A percentile compares a stretch with the other conserved stretches of the same genome.
These are phyloP conservation scores for Yamadazyma conglobata DNA, from an alignment of 1,139 yeast species.

Conservation along the genomic window DNA sequence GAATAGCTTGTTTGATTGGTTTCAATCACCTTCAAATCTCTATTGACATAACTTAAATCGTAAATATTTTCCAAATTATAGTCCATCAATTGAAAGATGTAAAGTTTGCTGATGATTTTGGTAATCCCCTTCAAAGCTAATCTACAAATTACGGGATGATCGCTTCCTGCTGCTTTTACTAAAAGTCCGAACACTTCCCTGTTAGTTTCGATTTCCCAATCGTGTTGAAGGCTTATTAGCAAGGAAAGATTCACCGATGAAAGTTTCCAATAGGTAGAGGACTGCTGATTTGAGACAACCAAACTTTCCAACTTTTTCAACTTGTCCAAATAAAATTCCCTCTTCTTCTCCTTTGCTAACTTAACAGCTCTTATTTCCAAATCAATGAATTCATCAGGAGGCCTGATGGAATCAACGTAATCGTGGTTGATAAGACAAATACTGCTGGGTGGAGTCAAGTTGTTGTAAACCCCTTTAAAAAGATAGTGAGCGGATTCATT, in stretches of 20 bases:
- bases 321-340: conserved; percentile 38
- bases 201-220: conserved; percentile 47
- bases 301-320: conserved; percentile 41
- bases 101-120: conserved; percentile 50
- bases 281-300: conserved; percentile 36
- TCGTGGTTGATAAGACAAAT: conserved; percentile 52
- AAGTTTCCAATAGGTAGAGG: conserved; percentile 67
- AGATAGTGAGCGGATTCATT: conserved; percentile 49
- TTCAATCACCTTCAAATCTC: conserved; percentile 39
- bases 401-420: conserved; percentile 52
- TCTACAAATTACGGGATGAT: conserved; percentile 71
- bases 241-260: conserved; percentile 54
- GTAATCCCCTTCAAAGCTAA: conserved; percentile 63
- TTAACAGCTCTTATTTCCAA: conserved; percentile 54
- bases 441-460: conserved; percentile 55
- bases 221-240: conserved; percentile 53
- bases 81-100: conserved; percentile 49
- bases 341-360: conserved; percentile 57
- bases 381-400: conserved; percentile 58
- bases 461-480: conserved; percentile 43
- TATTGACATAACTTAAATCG: conserved; percentile 38
- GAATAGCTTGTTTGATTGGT: conserved; percentile 33
- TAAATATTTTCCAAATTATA: conserved; percentile 49
- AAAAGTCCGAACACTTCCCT: conserved; percentile 47
- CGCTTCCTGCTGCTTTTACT: conserved; percentile 52